phyloP scores from a whole-genome alignment of 257 asterid genomes.

The Cynanchum wilfordii region DNA sequence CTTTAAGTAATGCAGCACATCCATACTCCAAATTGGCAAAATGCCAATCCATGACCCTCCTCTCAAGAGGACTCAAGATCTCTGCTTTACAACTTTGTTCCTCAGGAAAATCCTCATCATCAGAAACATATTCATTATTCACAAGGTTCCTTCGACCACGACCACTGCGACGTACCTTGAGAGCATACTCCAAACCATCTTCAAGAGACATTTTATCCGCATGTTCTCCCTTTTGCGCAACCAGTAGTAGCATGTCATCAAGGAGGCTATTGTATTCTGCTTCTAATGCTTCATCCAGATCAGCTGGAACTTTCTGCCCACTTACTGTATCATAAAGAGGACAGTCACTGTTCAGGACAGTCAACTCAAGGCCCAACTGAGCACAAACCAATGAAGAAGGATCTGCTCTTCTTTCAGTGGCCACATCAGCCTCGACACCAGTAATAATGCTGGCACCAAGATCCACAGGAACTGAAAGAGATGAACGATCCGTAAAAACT shows the following conservation, averaged over 20 bases:
- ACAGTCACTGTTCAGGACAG: constrained; percentile 92
- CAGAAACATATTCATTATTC: constrained; percentile 26
- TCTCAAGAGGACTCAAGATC: constrained; percentile 77
- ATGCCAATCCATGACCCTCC: constrained; percentile 99
- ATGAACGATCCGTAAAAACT: constrained; percentile 79
- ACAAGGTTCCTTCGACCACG: constrained; percentile 24
- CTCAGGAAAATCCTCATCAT: constrained; percentile 28
- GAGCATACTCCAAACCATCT: constrained; percentile 87
- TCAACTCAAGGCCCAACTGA: constrained; percentile 93
- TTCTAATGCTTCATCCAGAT: constrained; percentile 83
- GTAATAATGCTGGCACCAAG: constrained; percentile 99
- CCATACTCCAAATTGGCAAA: constrained; percentile 98
- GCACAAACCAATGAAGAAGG: constrained; percentile 94
- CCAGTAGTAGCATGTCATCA: constrained; percentile 89
- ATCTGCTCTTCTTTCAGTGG: constrained; percentile 96
- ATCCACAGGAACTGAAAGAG: constrained; percentile 97
- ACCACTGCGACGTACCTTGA: constrained; percentile 49
- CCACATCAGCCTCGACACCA: constrained; percentile 97
- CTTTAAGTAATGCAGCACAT: constrained; percentile 88
- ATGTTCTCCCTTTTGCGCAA: constrained; percentile 82
- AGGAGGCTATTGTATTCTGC: constrained; percentile 87
- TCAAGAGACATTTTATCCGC: constrained; percentile 91
- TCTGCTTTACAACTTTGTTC: constrained; percentile 30
- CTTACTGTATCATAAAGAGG: constrained; percentile 88
- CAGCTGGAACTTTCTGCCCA: constrained; percentile 80